Conservation (phyloP, 208 protist species). For the Leishmania martiniquensis region DNA sequence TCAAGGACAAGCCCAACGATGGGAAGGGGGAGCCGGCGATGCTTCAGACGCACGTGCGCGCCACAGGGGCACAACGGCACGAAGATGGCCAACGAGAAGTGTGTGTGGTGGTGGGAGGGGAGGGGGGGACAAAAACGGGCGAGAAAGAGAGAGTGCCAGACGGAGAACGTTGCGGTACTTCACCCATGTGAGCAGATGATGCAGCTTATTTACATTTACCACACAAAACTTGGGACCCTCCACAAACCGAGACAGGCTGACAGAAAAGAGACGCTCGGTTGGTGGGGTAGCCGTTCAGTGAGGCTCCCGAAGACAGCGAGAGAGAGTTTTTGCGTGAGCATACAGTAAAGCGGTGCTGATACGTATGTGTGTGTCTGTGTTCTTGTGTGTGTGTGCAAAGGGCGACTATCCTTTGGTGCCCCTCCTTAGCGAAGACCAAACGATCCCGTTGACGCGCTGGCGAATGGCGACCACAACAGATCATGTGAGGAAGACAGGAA, state of each 20-base stretch:
- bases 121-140: not conserved
- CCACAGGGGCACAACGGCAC: not conserved
- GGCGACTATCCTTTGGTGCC: not conserved
- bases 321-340: not conserved
- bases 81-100: not conserved
- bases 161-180: not conserved
- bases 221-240: not conserved
- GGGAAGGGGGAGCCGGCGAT: not conserved
- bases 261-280: not conserved
- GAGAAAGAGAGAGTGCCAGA: not conserved
- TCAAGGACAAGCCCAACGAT: not conserved
- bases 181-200: not conserved
- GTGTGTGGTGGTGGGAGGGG: too few relatives aligned
- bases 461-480: not conserved
- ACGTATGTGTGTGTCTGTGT: not conserved
- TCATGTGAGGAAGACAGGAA: not conserved
- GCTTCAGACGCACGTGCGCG: not conserved
- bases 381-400: not conserved
- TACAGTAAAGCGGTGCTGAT: not conserved
- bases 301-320: not conserved
- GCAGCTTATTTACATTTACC: not conserved
- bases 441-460: not conserved
- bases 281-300: not conserved
- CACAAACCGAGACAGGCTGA: not conserved
- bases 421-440: not conserved